Conservation (phyloP, 257 asterid species). For the Gentiana dahurica region DNA sequence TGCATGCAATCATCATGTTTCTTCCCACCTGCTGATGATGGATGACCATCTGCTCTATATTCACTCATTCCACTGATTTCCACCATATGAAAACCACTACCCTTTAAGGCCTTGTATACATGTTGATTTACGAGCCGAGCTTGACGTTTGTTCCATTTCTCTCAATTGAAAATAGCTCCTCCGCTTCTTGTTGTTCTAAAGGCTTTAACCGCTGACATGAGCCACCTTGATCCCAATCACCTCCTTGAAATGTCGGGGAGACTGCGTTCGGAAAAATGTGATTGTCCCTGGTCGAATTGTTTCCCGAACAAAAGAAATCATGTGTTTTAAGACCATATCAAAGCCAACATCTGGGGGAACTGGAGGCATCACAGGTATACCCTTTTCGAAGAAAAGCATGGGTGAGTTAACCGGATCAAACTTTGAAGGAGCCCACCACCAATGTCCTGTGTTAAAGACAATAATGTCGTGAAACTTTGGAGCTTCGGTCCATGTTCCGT, state of each 20-base stretch:
- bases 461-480: conserved; percentile 67
- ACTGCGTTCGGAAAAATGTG: conserved; percentile 69
- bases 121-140: conserved; percentile 74
- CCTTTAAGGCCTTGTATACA: conserved; percentile 42
- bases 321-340: conserved; percentile 61
- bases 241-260: conserved; percentile 93
- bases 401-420: conserved; percentile 92
- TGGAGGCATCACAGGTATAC: conserved; percentile 62
- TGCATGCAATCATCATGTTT: conserved; percentile 94
- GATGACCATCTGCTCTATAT: conserved; percentile 88
- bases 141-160: conserved; percentile 75
- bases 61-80: conserved; percentile 72
- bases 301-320: conserved; percentile 58
- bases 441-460: conserved; percentile 91
- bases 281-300: conserved; percentile 35
- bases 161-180: conserved; percentile 49
- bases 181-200: conserved; percentile 53
- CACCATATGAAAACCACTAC: conserved; percentile 46
- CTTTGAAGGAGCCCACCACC: conserved; percentile 99
- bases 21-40: conserved; percentile 75
- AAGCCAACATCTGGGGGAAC: conserved; percentile 61
- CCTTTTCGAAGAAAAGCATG: conserved; percentile 86
- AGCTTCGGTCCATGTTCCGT: conserved; percentile 83
- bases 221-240: conserved; percentile 97
- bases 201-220: conserved; percentile 68